Percentiles rank a stretch among this genome's conserved stretches.
These are phyloP conservation scores for Neolentinus lepideus DNA, from an alignment of 1,284 basidiomycete species.

Conservation along the genomic window DNA sequence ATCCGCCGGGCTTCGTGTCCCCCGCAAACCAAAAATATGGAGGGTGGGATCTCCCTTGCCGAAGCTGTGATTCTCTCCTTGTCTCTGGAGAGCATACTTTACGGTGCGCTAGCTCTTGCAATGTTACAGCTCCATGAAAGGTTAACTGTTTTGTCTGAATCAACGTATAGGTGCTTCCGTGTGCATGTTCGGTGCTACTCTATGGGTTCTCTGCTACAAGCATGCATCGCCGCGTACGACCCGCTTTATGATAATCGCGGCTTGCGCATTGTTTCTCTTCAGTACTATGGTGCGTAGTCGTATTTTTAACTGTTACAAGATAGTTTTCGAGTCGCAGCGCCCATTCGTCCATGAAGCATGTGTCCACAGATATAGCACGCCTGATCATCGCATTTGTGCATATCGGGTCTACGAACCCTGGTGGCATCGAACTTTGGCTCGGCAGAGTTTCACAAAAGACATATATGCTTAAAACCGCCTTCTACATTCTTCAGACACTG, in stretches of 20 bases:
- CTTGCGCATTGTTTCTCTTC: constrained; percentile 14
- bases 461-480: constrained; percentile 19
- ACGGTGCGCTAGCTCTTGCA: neutral
- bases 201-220: constrained; percentile 19
- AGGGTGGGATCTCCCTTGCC: neutral
- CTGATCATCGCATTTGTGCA: constrained; percentile 14
- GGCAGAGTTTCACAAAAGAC: constrained; percentile 18
- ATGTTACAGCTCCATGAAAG: too few relatives aligned
- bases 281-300: constrained; percentile 15
- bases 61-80: neutral
- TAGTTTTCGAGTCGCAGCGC: neutral
- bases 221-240: constrained; percentile 13
- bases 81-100: neutral
- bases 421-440: constrained; percentile 14
- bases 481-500: constrained; percentile 26
- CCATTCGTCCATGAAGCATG: constrained; percentile 14
- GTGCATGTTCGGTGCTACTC: constrained; percentile 19
- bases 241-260: constrained; percentile 9
- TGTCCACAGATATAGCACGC: constrained; percentile 15
- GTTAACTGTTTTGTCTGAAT: too few relatives aligned
- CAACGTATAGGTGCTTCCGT: constrained; percentile 20
- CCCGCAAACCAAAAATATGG: too few relatives aligned
- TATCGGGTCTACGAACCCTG: too few relatives aligned
- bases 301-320: too few relatives aligned
- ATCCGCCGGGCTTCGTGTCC: too few relatives aligned